phyloP scores from a whole-genome alignment of 2,329 filamentous ascomycete species.

The Leptographium lundbergii region DNA sequence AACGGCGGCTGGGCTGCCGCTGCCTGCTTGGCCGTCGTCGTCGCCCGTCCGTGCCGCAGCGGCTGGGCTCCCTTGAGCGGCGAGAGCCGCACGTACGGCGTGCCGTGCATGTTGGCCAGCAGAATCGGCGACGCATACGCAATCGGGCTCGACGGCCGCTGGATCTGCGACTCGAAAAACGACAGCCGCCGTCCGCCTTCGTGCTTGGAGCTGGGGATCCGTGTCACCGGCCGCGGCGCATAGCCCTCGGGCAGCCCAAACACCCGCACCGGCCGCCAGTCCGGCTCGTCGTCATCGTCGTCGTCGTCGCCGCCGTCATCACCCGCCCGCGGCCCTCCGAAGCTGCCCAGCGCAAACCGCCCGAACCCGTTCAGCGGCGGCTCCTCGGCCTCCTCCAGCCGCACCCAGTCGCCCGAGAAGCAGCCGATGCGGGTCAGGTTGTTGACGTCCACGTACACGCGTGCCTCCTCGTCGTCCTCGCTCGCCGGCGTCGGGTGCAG shows the following conservation, averaged over 20 bases:
- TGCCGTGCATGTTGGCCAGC: slow-evolving; percentile 70
- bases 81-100: slow-evolving; percentile 67
- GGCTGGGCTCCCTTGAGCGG: slow-evolving; percentile 30
- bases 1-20: slow-evolving; percentile 43
- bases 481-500: slow-evolving; percentile 69
- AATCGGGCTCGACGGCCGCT: slow-evolving; percentile 41
- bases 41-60: slow-evolving; percentile 26
- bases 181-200: slow-evolving; percentile 40
- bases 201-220: slow-evolving; percentile 42
- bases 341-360: slow-evolving; percentile 54
- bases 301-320: slow-evolving; percentile 50
- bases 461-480: slow-evolving; percentile 75
- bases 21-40: slow-evolving; percentile 36
- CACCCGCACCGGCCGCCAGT: slow-evolving; percentile 76
- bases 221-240: slow-evolving; percentile 45
- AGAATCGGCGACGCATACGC: slow-evolving; percentile 77
- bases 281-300: slow-evolving; percentile 39
- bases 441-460: slow-evolving; percentile 81
- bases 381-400: slow-evolving; percentile 65
- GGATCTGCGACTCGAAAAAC: slow-evolving; percentile 57
- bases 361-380: slow-evolving; percentile 56
- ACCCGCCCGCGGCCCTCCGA: slow-evolving; percentile 39
- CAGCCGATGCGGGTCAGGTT: slow-evolving; percentile 83
- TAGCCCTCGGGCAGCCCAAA: slow-evolving; percentile 77
- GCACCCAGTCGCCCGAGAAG: slow-evolving; percentile 96